Percentiles rank a stretch among this genome's conserved stretches.
Conservation (phyloP, 805 yeast genomes). For the Pichia scutulata region DNA sequence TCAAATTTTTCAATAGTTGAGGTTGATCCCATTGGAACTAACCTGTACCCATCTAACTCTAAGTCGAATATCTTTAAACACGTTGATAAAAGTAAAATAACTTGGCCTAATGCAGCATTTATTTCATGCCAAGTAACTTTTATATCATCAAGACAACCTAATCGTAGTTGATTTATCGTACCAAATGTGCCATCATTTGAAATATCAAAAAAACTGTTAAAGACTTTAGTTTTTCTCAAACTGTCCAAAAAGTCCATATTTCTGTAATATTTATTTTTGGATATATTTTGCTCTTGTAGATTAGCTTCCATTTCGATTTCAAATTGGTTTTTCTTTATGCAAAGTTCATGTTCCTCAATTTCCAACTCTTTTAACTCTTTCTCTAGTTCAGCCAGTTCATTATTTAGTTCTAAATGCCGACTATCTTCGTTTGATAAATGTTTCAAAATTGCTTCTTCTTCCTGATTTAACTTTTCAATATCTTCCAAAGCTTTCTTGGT, state of each 20-base stretch:
- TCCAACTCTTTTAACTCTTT: conserved; percentile 30
- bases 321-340: conserved; percentile 44
- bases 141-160: conserved; percentile 58
- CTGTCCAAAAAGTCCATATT: conserved; percentile 61
- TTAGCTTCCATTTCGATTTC: conserved; percentile 47
- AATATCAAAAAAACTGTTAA: conserved; percentile 74
- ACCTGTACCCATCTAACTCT: conserved; percentile 48
- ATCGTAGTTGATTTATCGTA: conserved; percentile 73
- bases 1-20: conserved; percentile 62
- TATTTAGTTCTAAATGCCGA: conserved; percentile 37
- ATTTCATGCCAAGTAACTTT: conserved; percentile 85
- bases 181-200: conserved; percentile 82
- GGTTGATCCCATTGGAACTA: conserved; percentile 78
- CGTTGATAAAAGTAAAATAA: conserved; percentile 61
- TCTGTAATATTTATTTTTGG: conserved; percentile 54
- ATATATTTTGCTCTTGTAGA: conserved; percentile 49
- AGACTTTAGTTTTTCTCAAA: conserved; percentile 71
- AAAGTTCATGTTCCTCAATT: conserved; percentile 39
- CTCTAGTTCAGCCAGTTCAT: conserved; percentile 40
- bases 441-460: conserved; percentile 30
- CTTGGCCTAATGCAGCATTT: conserved; percentile 86
- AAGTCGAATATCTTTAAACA: conserved; percentile 50
- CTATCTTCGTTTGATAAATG: conserved; percentile 37
- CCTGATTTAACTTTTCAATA: conserved; percentile 35
- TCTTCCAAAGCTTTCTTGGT: conserved; percentile 41